Conservation (phyloP, 2,329 filamentous ascomycete genomes). For the Atkinsonella texensis region DNA sequence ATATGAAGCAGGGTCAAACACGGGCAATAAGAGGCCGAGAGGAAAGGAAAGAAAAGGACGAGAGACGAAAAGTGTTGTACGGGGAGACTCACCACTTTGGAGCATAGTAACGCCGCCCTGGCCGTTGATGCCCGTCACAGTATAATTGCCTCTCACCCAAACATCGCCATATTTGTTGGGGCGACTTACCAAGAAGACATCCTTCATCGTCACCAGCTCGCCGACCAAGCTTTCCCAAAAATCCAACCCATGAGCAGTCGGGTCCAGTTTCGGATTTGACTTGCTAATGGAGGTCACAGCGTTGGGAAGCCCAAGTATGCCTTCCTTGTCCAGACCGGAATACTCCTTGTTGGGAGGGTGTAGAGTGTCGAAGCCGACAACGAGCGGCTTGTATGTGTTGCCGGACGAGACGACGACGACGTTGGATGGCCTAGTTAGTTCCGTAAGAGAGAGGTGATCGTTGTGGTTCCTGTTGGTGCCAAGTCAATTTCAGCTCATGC, state of each 20-base stretch:
- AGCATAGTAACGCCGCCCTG: slow-evolving; percentile 54
- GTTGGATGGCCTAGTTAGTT: slow-evolving; percentile 45
- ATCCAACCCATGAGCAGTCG: slow-evolving; percentile 52
- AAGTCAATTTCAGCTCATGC: too few relatives aligned
- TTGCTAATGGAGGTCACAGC: slow-evolving; percentile 44
- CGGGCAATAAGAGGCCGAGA: too few relatives aligned
- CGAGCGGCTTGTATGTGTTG: slow-evolving; percentile 42
- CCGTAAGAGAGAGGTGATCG: slow-evolving; percentile 51
- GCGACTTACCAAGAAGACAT: slow-evolving; percentile 42
- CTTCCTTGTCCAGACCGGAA: slow-evolving; percentile 50
- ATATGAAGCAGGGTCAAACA: too few relatives aligned
- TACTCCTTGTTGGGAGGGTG: slow-evolving; percentile 50
- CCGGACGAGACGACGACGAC: slow-evolving; percentile 40
- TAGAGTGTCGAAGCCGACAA: slow-evolving; percentile 45
- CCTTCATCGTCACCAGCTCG: slow-evolving; percentile 52
- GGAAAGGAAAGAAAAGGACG: too few relatives aligned
- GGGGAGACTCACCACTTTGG: slow-evolving; percentile 33
- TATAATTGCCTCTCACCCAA: slow-evolving; percentile 57
- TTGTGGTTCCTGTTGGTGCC: slow-evolving; percentile 30
- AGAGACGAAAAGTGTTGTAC: too few relatives aligned
- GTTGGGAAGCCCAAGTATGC: slow-evolving; percentile 54
- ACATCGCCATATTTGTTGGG: slow-evolving; percentile 56
- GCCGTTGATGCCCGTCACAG: slow-evolving; percentile 46
- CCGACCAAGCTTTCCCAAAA: slow-evolving; percentile 62
- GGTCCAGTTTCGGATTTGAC: slow-evolving; percentile 48